Evolutionary conservation across 352 stramenopile species (phyloP), one percentile per base, ranked within the genome.

Genomic region (Peronospora farinosa): DNA sequence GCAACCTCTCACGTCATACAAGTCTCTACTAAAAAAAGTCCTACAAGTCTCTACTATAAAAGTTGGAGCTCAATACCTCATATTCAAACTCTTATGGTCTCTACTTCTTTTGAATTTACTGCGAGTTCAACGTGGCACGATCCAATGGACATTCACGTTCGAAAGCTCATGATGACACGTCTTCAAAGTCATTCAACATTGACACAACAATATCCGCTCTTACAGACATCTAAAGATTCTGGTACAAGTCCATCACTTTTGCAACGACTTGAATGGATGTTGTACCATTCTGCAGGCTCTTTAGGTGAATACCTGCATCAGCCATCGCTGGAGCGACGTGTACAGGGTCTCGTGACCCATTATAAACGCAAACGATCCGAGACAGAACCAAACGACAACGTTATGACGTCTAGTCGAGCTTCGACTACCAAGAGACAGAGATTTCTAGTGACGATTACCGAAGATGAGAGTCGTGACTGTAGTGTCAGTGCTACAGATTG

Each of bases 231-330:
- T 28, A 45, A 65, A 42, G 43, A 62, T 36, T 58, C 48, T 8
- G 43, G 52, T 15, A 46, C 43, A 1, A 57, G 71, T 53, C 71
- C 70, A 33, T 78, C 75, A 15, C 67, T 90, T 27, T 50, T 88
- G 46, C 79, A 84, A 47, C 72, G 79, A 0, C 73, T 90, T 47
- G 79, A 90, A 54, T 81, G 78, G 65, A 84, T 86, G 71, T 57
- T 90, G 21, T 90, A 84, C 62, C 65, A 85, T 31, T 73, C 71
- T 7, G 79, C 79, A 0, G 60, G 72, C 15, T 90, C 79, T 12
- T 50, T 86, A 10, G 46, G 64, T 44, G 79, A 90, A 52, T 90
- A 88, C 44, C 48, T 76, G 38, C 78, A 84, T 63, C 56, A 69
- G 13, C 67, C 65, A 31, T 84, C 72, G 9, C 64, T 90, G 13